These are phyloP conservation scores for Dictyostelium capitatum DNA, from an alignment of 78 protist genomes.

Conservation along the genomic window DNA sequence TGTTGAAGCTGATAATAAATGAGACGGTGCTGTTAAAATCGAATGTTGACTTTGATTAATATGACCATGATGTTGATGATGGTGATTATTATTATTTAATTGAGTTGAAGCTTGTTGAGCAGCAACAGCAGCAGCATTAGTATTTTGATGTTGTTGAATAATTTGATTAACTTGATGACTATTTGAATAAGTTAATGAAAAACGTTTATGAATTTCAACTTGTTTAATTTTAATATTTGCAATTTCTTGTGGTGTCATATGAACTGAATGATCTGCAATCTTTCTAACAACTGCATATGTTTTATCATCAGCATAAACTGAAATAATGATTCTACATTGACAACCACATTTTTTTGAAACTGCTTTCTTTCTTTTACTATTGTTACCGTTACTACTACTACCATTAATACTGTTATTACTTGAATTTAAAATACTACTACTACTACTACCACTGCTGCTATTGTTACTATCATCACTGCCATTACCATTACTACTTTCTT, in stretches of 20 bases:
- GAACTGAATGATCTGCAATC: slow-evolving; percentile 64
- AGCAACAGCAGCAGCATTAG: background rate
- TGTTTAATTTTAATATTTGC: background rate
- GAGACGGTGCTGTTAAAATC: background rate
- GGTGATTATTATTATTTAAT: background rate
- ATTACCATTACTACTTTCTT: background rate
- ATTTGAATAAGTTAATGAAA: slow-evolving; percentile 1
- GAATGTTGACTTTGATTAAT: background rate
- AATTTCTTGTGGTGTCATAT: slow-evolving; percentile 52
- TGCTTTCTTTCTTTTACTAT: slow-evolving; percentile 1
- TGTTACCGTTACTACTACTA: background rate
- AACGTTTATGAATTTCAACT: background rate
- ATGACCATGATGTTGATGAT: background rate
- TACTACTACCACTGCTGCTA: background rate
- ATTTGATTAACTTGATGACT: slow-evolving; percentile 9
- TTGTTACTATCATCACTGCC: background rate
- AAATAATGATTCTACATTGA: slow-evolving; percentile 60
- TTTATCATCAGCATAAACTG: slow-evolving; percentile 74
- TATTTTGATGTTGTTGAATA: background rate
- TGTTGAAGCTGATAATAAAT: background rate
- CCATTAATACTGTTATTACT: background rate
- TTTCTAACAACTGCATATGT: slow-evolving; percentile 52
- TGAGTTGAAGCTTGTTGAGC: background rate
- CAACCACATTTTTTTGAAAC: slow-evolving; percentile 59
- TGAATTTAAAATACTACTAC: background rate